These are phyloP conservation scores for Fragilaria radians DNA, from an alignment of 108 stramenopile species.

Conservation along the genomic window DNA sequence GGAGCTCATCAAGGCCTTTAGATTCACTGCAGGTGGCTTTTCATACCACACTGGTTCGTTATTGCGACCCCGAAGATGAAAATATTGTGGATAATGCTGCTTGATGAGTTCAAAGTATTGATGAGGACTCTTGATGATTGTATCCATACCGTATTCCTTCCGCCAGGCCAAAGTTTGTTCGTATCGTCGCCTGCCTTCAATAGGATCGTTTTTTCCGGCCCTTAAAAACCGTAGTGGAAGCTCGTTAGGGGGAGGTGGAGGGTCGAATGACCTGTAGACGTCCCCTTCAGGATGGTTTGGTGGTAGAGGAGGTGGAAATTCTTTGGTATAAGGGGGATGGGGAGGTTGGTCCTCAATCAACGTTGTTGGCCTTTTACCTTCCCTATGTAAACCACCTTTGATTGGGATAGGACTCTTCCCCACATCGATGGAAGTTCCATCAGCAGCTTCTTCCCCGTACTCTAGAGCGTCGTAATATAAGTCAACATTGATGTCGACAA, in stretches of 20 bases:
- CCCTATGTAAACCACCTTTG: background rate
- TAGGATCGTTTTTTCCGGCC: conserved; percentile 57
- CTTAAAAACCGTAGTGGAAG: conserved; percentile 56
- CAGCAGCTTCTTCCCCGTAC: background rate
- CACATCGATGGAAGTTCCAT: background rate
- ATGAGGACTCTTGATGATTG: conserved; percentile 40
- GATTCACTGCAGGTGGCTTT: conserved; percentile 55
- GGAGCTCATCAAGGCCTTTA: conserved; percentile 38
- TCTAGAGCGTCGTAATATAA: background rate
- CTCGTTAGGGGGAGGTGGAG: conserved; percentile 31
- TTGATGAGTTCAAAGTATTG: conserved; percentile 56
- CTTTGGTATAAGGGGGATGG: background rate
- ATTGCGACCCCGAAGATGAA: conserved; percentile 44
- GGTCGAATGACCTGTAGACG: conserved; percentile 7
- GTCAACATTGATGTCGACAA: background rate
- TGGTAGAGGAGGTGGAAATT: background rate
- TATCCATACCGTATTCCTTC: conserved; percentile 48
- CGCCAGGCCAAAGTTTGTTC: conserved; percentile 61
- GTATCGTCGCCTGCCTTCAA: conserved; percentile 51
- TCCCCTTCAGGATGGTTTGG: background rate
- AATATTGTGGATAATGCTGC: conserved; percentile 60
- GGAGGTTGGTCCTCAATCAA: background rate
- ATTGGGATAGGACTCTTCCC: background rate
- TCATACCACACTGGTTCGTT: conserved; percentile 65
- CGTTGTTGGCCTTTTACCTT: background rate